Base-by-base conservation (phyloP, 2,329 filamentous ascomycete genomes). In the Coniochaeta sp. region DNA sequence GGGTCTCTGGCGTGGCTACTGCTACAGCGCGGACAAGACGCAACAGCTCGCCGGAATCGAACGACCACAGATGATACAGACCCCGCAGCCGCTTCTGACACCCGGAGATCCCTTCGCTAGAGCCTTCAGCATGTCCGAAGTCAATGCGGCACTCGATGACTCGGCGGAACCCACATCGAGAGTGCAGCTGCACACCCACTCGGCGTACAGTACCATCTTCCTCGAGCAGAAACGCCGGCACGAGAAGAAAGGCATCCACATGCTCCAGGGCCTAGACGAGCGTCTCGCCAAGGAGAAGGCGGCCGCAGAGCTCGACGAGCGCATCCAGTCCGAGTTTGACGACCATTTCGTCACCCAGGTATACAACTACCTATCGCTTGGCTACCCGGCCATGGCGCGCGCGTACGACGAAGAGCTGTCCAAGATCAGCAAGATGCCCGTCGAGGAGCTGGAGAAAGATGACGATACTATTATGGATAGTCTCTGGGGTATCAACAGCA, bases 331-430 rank as follows among this genome's bases (percentile, higher is more conserved):
- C 58, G 92, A 96, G 72, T 96, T 95, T 68, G 81, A 88, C 62
- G 91, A 96, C 71, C 80, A 80, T 3, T 96, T 97, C 71, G 86
- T 97, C 60, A 96, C 93, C 0, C 93, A 98, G 73, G 93, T 98
- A 8, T 98, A 96, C 81, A 97, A 98, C 73, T 98, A 98, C 73
- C 81, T 98, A 17, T 96, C 91, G 0, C 82, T 98, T 5, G 93
- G 93, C 5, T 97, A 97, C 72, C 93, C 93, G 3, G 88, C 90
- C 36, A 86, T 92, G 68, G 93, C 93, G 12, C 85, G 89, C 24
- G 82, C 85, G 40, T 98, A 90, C 69, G 93, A 98, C 69, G 83
- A 87, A 12, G 93, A 98, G 76, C 79, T 98, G 22, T 85, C 87
- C 66, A 91, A 89, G 70, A 96, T 97, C 60, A 89, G 88, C 34